Evolutionary conservation across 2,329 filamentous ascomycete genomes (phyloP).

Genomic region (Colletotrichum sp.): DNA sequence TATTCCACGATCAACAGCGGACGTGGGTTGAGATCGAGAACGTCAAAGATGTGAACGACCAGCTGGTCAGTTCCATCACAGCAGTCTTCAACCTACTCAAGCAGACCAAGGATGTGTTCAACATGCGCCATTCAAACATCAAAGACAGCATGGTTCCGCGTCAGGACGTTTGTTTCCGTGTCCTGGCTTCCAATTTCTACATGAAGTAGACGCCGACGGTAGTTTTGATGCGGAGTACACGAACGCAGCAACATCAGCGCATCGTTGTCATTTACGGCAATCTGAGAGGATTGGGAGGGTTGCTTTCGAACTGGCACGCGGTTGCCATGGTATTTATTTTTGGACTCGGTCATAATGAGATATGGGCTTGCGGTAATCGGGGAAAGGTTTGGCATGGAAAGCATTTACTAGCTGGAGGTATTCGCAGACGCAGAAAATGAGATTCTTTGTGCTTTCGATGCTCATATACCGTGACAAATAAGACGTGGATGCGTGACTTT

Average conservation of each 20-base stretch:
- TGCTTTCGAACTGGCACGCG: background rate
- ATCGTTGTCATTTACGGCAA: background rate
- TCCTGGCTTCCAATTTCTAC: background rate
- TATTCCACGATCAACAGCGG: background rate
- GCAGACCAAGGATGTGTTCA: background rate
- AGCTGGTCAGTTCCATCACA: background rate
- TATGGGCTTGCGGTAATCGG: background rate
- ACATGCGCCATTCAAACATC: background rate
- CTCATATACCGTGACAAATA: background rate
- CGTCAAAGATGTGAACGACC: background rate
- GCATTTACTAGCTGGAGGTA: background rate
- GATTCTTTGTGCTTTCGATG: background rate
- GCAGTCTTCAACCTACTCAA: background rate
- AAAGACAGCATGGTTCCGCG: background rate
- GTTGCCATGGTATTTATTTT: background rate
- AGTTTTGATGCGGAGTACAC: background rate
- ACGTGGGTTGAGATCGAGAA: background rate
- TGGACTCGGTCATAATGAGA: background rate
- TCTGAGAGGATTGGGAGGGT: background rate
- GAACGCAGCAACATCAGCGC: background rate
- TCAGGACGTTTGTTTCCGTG: background rate
- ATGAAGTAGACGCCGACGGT: background rate
- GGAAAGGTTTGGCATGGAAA: background rate
- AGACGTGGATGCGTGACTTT: background rate
- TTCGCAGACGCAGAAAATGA: background rate